These are phyloP conservation scores for Trichosporon ovoides DNA, from an alignment of 1,284 basidiomycete genomes.

Conservation along the genomic window DNA sequence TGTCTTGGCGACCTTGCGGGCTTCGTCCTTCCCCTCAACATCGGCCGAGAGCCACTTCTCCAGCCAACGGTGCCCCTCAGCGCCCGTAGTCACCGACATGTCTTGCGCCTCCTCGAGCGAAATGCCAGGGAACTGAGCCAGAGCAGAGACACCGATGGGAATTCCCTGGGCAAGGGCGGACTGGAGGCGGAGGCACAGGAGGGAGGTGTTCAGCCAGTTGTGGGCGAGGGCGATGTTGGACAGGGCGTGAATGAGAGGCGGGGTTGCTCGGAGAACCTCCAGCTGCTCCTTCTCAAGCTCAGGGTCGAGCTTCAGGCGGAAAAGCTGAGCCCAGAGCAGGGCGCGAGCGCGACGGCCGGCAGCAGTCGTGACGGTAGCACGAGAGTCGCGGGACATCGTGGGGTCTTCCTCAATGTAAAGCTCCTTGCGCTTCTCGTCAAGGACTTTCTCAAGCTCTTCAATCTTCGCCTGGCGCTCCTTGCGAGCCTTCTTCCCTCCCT, in stretches of 20 bases:
- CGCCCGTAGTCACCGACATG: constrained; percentile 49
- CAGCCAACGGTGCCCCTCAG: constrained; percentile 56
- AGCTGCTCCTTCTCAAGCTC: constrained; percentile 64
- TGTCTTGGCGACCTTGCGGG: constrained; percentile 62
- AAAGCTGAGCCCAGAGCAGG: constrained; percentile 79
- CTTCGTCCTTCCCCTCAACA: constrained; percentile 58
- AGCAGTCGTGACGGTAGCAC: constrained; percentile 31
- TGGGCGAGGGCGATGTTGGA: constrained; percentile 78
- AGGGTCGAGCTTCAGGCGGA: constrained; percentile 63
- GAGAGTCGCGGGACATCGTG: constrained; percentile 31
- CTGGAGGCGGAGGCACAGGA: constrained; percentile 75
- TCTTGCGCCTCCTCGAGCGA: constrained; percentile 53
- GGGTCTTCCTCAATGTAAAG: constrained; percentile 34
- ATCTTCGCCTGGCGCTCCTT: constrained; percentile 52
- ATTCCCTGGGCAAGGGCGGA: constrained; percentile 81
- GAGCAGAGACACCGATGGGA: constrained; percentile 55
- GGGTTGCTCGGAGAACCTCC: constrained; percentile 62
- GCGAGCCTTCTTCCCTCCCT: constrained; percentile 45
- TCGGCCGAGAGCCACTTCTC: constrained; percentile 50
- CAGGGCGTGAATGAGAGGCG: constrained; percentile 70
- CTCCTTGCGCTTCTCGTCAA: constrained; percentile 54
- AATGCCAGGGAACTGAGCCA: constrained; percentile 74
- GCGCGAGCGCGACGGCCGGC: constrained; percentile 58
- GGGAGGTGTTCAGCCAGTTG: constrained; percentile 82
- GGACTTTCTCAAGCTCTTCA: constrained; percentile 57